Conservation (phyloP, 208 protist genomes). For the Acanthamoeba castellanii region DNA sequence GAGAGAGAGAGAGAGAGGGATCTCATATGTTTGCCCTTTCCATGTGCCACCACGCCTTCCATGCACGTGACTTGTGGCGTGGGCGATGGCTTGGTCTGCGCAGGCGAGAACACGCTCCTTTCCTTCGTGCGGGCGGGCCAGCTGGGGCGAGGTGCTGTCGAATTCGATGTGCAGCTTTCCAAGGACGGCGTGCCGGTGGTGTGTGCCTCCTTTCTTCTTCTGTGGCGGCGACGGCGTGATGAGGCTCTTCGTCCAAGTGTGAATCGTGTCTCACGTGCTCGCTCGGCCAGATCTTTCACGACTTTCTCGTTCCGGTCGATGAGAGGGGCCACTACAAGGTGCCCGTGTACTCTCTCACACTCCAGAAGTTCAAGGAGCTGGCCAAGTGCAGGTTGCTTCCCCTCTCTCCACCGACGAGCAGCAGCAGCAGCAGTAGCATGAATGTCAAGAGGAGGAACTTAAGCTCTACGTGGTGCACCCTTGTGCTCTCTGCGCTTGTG, state of each 20-base stretch:
- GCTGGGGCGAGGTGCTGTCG: slow-evolving; percentile 8
- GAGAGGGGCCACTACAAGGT: neutral
- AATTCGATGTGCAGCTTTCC: slow-evolving; percentile 69
- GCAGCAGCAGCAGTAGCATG: too few relatives aligned
- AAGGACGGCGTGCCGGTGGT: slow-evolving; percentile 60
- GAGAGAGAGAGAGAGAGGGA: too few relatives aligned
- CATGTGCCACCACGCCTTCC: too few relatives aligned
- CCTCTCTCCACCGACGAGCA: too few relatives aligned
- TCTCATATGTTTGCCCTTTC: too few relatives aligned
- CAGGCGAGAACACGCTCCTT: slow-evolving; percentile 70
- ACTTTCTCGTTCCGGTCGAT: slow-evolving; percentile 58
- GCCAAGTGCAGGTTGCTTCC: slow-evolving; percentile 17
- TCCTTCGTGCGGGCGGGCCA: slow-evolving; percentile 37
- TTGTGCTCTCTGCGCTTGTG: too few relatives aligned
- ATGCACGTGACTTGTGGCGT: too few relatives aligned
- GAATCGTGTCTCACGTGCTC: neutral
- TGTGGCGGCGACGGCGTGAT: neutral
- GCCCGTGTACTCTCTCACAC: slow-evolving; percentile 8
- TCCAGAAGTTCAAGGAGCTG: slow-evolving; percentile 63
- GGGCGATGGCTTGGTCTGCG: too few relatives aligned
- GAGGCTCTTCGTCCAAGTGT: too few relatives aligned
- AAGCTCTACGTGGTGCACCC: too few relatives aligned
- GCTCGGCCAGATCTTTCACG: slow-evolving; percentile 40
- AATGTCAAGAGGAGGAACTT: too few relatives aligned
- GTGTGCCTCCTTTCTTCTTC: neutral